These are phyloP conservation scores for Podila epicladia DNA, from an alignment of 192 early-diverging fungal genomes.

Conservation along the genomic window DNA sequence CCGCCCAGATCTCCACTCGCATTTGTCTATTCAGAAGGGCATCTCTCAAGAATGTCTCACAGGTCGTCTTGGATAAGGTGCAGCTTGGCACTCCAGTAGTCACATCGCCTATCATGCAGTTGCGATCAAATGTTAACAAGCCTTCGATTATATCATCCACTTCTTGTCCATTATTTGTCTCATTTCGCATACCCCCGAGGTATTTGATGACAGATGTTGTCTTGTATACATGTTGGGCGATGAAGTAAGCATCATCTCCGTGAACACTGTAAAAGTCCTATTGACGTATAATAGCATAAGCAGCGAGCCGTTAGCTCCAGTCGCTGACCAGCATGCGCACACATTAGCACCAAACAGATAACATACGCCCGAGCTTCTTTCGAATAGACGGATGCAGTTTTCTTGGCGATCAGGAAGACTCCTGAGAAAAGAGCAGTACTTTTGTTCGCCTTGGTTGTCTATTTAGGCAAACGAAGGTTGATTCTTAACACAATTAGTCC, in stretches of 20 bases:
- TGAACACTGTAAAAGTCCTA: slow-evolving; percentile 90
- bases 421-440: slow-evolving; percentile 64
- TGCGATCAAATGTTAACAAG: neutral
- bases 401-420: slow-evolving; percentile 61
- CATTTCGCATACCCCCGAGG: slow-evolving; percentile 67
- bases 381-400: slow-evolving; percentile 75
- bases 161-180: neutral
- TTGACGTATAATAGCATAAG: slow-evolving; percentile 3
- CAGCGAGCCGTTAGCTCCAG: neutral
- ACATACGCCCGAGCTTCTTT: slow-evolving; percentile 69
- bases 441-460: slow-evolving; percentile 56
- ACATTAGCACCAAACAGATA: neutral
- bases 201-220: slow-evolving; percentile 93
- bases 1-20: slow-evolving; percentile 87
- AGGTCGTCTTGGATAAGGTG: slow-evolving; percentile 80
- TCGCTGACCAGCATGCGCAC: too few species aligned
- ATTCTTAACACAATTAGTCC: too few species aligned
- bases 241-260: slow-evolving; percentile 88
- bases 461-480: neutral
- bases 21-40: slow-evolving; percentile 78
- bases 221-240: slow-evolving; percentile 89
- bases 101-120: slow-evolving; percentile 52
- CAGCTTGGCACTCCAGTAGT: slow-evolving; percentile 75
- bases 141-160: neutral
- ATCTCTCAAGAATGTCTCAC: slow-evolving; percentile 83